Percentiles rank a stretch among this genome's conserved stretches.
Evolutionary conservation across 352 stramenopile species (phyloP).

Genomic region (Phytopythium sindhum): DNA sequence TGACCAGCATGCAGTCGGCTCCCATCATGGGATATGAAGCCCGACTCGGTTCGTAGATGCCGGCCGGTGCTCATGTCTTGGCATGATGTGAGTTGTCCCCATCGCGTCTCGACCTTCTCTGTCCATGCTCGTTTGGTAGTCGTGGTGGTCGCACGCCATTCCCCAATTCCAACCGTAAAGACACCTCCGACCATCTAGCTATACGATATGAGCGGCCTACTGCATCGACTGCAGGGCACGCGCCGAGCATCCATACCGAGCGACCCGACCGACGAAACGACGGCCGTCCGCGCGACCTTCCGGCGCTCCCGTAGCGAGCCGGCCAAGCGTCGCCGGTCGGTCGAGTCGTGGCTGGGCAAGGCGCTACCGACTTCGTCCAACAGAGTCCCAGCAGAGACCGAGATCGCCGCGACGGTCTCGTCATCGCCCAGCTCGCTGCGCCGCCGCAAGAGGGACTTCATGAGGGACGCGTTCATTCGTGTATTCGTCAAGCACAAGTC

Average conservation of each 20-base stretch:
- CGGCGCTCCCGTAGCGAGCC: background rate
- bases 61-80: background rate
- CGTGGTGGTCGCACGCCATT: background rate
- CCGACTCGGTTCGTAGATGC: background rate
- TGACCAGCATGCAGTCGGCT: too few species aligned
- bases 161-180: background rate
- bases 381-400: background rate
- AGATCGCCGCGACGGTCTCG: background rate
- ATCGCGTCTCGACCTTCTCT: too few species aligned
- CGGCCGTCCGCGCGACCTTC: background rate
- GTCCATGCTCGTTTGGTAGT: too few species aligned
- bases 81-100: background rate
- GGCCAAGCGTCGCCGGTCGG: background rate
- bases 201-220: background rate
- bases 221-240: background rate
- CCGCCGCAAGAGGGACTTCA: conserved; percentile 16
- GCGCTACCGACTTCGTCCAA: background rate
- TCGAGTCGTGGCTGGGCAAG: conserved; percentile 1
- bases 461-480: conserved; percentile 15
- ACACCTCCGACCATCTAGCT: background rate
- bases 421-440: background rate
- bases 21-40: background rate
- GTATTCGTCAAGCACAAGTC: conserved; percentile 9
- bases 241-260: background rate
- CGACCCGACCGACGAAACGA: background rate